Evolutionary conservation across 345 rosid genomes (phyloP).

Genomic region (Durio zibethinus): DNA sequence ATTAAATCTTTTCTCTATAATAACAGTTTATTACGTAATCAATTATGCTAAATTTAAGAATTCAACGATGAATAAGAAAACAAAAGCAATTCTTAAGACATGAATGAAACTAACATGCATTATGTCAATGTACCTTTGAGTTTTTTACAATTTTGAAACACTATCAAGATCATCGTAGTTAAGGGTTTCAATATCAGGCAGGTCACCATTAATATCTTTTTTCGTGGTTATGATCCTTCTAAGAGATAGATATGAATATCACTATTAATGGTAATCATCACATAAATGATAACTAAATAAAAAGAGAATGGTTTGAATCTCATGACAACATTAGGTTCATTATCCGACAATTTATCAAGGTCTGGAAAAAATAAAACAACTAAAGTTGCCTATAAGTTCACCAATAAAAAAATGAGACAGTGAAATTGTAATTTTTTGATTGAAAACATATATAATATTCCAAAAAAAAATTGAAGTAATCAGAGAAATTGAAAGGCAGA

Average conservation of each 20-base stretch:
- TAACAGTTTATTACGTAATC: neutral
- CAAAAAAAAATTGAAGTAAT: neutral
- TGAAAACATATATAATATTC: neutral
- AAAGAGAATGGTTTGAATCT: conserved; percentile 21
- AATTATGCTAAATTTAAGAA: neutral
- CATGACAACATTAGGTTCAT: conserved; percentile 64
- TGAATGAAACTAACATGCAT: conserved; percentile 52
- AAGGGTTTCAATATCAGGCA: conserved; percentile 73
- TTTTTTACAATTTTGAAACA: conserved; percentile 80
- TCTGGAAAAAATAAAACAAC: conserved; percentile 94
- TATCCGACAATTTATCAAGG: conserved; percentile 93
- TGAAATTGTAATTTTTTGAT: neutral
- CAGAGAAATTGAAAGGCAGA: neutral
- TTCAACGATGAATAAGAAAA: neutral
- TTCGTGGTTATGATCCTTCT: conserved; percentile 78
- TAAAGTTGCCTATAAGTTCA: conserved; percentile 65
- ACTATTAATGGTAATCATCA: neutral
- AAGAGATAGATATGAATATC: neutral
- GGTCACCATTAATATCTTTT: conserved; percentile 72
- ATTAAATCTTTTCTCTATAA: neutral
- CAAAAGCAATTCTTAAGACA: neutral
- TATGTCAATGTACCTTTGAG: conserved; percentile 74
- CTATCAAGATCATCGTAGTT: conserved; percentile 80
- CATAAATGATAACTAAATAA: neutral
- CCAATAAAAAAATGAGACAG: neutral